Evolutionary conservation across 306 rosid species (phyloP).

Genomic region (Ziziphus jujuba): DNA sequence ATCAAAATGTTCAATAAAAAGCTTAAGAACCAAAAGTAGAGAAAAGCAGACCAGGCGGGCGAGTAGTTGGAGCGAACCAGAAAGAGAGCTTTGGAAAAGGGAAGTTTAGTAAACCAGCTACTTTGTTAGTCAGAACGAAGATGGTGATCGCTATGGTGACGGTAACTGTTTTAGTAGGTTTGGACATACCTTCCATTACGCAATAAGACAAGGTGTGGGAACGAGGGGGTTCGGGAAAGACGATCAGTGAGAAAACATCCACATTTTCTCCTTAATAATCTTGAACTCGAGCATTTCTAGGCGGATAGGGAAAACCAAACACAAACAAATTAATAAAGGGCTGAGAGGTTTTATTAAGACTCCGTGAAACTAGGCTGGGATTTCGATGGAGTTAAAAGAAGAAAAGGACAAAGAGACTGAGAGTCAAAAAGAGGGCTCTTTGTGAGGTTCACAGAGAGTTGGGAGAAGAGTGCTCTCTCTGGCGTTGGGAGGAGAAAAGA

Average conservation of each 20-base stretch:
- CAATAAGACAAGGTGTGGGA: constrained; percentile 22
- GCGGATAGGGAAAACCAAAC: not conserved
- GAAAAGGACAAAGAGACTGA: constrained; percentile 10
- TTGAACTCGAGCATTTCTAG: constrained; percentile 39
- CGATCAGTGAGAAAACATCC: constrained; percentile 50
- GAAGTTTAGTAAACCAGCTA: constrained; percentile 32
- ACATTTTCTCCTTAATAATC: constrained; percentile 49
- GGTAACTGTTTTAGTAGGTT: constrained; percentile 13
- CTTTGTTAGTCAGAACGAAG: constrained; percentile 27
- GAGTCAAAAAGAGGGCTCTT: constrained; percentile 9
- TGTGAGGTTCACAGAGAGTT: not conserved
- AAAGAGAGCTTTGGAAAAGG: constrained; percentile 58
- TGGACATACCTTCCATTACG: constrained; percentile 59
- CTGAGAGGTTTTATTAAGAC: not conserved
- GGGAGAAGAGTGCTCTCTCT: not conserved
- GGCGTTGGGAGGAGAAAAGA: too few species aligned
- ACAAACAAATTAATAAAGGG: too few species aligned
- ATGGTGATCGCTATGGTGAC: constrained; percentile 20
- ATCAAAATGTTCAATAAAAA: not conserved
- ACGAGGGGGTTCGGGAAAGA: constrained; percentile 14
- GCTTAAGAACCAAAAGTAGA: constrained; percentile 30
- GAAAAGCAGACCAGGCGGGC: constrained; percentile 66
- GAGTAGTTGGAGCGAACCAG: constrained; percentile 68
- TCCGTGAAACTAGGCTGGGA: constrained; percentile 24
- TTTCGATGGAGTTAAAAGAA: constrained; percentile 32